Conservation (phyloP, 768 basidiomycete genomes). For the Tubosaeta sp. region DNA sequence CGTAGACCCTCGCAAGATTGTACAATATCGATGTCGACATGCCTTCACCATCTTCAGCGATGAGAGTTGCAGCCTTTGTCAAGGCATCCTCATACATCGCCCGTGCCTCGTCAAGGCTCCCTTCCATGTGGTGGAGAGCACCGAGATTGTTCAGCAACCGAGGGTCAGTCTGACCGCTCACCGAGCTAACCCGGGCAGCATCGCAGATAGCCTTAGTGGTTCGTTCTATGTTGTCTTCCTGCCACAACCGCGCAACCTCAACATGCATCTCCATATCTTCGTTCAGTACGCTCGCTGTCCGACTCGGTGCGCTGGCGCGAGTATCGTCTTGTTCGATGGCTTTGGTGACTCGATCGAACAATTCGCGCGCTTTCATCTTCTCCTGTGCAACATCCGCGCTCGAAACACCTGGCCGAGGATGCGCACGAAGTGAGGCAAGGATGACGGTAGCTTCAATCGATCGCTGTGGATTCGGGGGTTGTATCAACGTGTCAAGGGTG, state of each 20-base stretch:
- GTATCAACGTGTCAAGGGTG: slow-evolving; percentile 73
- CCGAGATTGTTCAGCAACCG: slow-evolving; percentile 80
- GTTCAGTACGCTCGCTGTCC: slow-evolving; percentile 49
- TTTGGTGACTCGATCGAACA: slow-evolving; percentile 73
- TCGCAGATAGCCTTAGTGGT: slow-evolving; percentile 70
- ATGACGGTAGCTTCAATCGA: slow-evolving; percentile 84
- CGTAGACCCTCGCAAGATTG: slow-evolving; percentile 89
- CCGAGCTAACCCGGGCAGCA: slow-evolving; percentile 62
- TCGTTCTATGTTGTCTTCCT: slow-evolving; percentile 71
- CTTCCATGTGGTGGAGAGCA: slow-evolving; percentile 68
- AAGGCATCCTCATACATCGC: slow-evolving; percentile 72
- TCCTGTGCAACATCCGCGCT: slow-evolving; percentile 70
- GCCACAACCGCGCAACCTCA: slow-evolving; percentile 91
- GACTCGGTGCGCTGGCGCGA: slow-evolving; percentile 34
- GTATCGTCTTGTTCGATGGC: slow-evolving; percentile 61
- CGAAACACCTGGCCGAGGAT: slow-evolving; percentile 76
- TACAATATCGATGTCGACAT: slow-evolving; percentile 82
- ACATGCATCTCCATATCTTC: slow-evolving; percentile 85
- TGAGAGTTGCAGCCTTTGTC: slow-evolving; percentile 47
- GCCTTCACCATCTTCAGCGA: slow-evolving; percentile 51
- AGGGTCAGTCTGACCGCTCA: slow-evolving; percentile 50
- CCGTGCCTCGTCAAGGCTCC: slow-evolving; percentile 51
- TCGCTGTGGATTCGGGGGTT: slow-evolving; percentile 57
- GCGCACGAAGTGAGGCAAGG: slow-evolving; percentile 84
- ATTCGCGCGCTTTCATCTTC: slow-evolving; percentile 67